A percentile compares a stretch with the other conserved stretches of the same genome.
These are phyloP conservation scores for Chamaecrista fasciculata DNA, from an alignment of 306 rosid genomes.

Conservation along the genomic window DNA sequence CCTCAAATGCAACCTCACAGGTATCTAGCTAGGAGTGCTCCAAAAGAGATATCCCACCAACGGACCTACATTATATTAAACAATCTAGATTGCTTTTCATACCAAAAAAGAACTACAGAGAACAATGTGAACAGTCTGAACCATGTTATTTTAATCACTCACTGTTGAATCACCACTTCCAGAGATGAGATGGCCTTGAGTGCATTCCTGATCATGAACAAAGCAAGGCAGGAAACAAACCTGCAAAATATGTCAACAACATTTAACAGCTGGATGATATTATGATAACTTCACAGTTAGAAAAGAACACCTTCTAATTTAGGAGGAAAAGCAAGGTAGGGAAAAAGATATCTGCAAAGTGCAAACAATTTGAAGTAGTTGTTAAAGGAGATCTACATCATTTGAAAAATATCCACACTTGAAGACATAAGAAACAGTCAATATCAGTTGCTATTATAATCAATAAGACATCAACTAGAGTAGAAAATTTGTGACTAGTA, in stretches of 20 bases:
- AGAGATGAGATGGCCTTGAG: constrained; percentile 69
- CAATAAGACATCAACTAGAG: background rate
- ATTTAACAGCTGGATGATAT: background rate
- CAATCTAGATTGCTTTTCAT: constrained; percentile 12
- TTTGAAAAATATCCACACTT: too few species aligned
- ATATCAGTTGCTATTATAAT: too few species aligned
- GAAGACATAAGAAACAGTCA: too few species aligned
- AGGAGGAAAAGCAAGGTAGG: background rate
- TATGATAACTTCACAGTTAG: constrained; percentile 8
- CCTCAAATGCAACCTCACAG: constrained; percentile 73
- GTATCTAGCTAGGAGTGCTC: constrained; percentile 74
- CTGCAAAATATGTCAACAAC: constrained; percentile 40
- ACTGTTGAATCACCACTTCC: constrained; percentile 96
- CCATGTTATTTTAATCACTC: constrained; percentile 34
- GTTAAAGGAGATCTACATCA: too few species aligned
- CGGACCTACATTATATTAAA: constrained; percentile 68
- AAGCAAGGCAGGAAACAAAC: constrained; percentile 80
- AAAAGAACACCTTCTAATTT: constrained; percentile 17
- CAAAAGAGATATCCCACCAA: constrained; percentile 73
- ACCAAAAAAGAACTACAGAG: constrained; percentile 25
- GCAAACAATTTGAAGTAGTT: too few species aligned
- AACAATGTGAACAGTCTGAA: constrained; percentile 14
- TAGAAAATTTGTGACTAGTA: background rate
- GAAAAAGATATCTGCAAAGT: background rate
- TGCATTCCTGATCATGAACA: constrained; percentile 51